Evolutionary conservation across 805 yeast genomes (phyloP).

Genomic region (Wickerhamiella galacta): DNA sequence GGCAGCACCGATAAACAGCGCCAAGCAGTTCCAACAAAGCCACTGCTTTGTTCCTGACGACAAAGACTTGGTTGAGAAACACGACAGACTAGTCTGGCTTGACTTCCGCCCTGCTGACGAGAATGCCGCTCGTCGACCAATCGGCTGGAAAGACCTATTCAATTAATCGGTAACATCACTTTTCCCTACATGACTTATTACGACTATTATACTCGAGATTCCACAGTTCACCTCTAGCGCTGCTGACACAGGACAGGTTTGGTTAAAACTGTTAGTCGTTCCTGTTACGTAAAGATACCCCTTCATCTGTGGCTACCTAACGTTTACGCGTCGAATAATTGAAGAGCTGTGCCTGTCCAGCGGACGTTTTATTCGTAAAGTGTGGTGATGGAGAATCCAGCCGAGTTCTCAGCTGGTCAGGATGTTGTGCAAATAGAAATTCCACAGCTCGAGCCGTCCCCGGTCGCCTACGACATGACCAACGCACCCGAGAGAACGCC

Average conservation of each 20-base stretch:
- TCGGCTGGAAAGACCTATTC: slow-evolving; percentile 1
- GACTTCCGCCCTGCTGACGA: slow-evolving; percentile 5
- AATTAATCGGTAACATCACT: not conserved
- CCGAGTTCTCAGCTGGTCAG: too few species aligned
- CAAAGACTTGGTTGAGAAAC: not conserved
- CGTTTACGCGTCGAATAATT: too few species aligned
- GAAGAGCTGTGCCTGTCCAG: too few species aligned
- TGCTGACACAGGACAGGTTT: too few species aligned
- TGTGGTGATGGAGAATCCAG: too few species aligned
- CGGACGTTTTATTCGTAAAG: too few species aligned
- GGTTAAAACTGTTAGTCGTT: too few species aligned
- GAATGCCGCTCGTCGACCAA: slow-evolving; percentile 4
- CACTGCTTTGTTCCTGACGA: not conserved
- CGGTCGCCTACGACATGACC: not conserved
- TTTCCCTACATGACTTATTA: not conserved
- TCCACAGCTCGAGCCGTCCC: slow-evolving; percentile 8
- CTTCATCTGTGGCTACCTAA: too few species aligned
- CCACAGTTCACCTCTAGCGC: too few species aligned
- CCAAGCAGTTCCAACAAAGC: not conserved
- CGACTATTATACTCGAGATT: too few species aligned
- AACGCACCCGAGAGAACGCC: not conserved
- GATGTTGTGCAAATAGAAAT: slow-evolving; percentile 16
- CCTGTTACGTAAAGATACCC: too few species aligned
- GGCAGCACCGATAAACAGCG: not conserved
- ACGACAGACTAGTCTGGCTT: slow-evolving; percentile 3